Percentiles rank a stretch among this genome's conserved stretches.
phyloP scores from a whole-genome alignment of 352 stramenopile genomes.

The Plasmopara muralis region DNA sequence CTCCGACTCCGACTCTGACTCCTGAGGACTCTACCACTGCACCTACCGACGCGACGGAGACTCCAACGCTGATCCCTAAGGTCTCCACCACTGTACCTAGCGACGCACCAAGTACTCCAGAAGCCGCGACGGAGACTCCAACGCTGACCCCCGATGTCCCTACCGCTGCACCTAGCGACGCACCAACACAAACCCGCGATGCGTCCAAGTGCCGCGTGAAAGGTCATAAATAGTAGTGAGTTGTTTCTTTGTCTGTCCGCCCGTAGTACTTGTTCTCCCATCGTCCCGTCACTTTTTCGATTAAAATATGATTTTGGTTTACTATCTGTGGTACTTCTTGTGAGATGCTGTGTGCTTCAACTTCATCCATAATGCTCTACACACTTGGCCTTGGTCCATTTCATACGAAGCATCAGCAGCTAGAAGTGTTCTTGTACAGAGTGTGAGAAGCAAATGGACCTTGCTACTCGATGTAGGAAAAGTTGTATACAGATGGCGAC shows the following conservation, averaged over 20 bases:
- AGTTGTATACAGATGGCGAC: no score
- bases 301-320: no score
- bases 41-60: slow-evolving; percentile 1
- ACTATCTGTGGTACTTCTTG: no score
- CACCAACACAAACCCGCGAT: slow-evolving; percentile 8
- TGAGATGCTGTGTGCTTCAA: no score
- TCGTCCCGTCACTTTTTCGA: not conserved
- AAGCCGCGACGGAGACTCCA: slow-evolving; percentile 1
- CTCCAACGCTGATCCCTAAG: not conserved
- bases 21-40: no score
- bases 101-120: not conserved
- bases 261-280: not conserved
- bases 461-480: no score
- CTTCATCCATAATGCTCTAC: no score
- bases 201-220: slow-evolving; percentile 23
- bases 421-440: no score
- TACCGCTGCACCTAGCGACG: slow-evolving; percentile 2
- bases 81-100: not conserved
- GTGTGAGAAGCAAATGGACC: no score
- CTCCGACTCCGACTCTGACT: no score
- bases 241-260: slow-evolving; percentile 7
- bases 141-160: slow-evolving; percentile 1
- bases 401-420: no score
- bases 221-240: slow-evolving; percentile 13
- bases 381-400: no score